These are phyloP conservation scores for Spongospora subterranea DNA, from an alignment of 208 protist genomes.

Conservation along the genomic window DNA sequence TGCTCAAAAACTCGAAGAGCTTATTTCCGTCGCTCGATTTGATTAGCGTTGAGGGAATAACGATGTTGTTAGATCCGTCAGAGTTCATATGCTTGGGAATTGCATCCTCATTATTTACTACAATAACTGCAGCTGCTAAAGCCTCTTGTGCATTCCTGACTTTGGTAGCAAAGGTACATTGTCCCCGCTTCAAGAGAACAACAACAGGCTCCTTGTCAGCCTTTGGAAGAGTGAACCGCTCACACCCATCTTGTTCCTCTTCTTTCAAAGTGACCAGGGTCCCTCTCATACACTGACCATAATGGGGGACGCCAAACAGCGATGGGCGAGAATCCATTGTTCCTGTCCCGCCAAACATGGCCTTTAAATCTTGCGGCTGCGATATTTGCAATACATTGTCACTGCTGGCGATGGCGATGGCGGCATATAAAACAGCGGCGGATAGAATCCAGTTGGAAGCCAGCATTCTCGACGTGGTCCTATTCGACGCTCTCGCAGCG, in stretches of 20 bases:
- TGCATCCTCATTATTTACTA: background rate
- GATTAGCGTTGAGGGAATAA: slow-evolving; percentile 48
- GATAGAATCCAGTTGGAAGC: too few relatives aligned
- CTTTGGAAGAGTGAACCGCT: background rate
- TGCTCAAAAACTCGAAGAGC: background rate
- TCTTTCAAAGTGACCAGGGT: background rate
- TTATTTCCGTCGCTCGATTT: slow-evolving; percentile 15
- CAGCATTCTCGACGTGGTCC: too few relatives aligned
- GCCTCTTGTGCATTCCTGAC: slow-evolving; percentile 9
- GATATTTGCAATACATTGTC: slow-evolving; percentile 4
- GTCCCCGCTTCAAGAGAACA: background rate
- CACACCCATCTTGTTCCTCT: background rate
- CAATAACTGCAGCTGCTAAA: background rate
- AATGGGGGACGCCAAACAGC: slow-evolving; percentile 1
- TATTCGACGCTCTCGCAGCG: too few relatives aligned
- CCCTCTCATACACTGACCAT: background rate
- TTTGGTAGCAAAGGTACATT: slow-evolving; percentile 32
- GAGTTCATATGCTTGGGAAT: background rate
- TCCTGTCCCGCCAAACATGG: background rate
- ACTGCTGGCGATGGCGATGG: background rate
- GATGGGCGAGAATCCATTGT: background rate
- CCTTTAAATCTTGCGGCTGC: background rate
- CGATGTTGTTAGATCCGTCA: slow-evolving; percentile 37
- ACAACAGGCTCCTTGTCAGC: background rate
- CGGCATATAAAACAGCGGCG: background rate